A percentile compares a stretch with the other conserved stretches of the same genome.
Conservation (phyloP, 2,329 filamentous ascomycete genomes). For the Fusarium musae region DNA sequence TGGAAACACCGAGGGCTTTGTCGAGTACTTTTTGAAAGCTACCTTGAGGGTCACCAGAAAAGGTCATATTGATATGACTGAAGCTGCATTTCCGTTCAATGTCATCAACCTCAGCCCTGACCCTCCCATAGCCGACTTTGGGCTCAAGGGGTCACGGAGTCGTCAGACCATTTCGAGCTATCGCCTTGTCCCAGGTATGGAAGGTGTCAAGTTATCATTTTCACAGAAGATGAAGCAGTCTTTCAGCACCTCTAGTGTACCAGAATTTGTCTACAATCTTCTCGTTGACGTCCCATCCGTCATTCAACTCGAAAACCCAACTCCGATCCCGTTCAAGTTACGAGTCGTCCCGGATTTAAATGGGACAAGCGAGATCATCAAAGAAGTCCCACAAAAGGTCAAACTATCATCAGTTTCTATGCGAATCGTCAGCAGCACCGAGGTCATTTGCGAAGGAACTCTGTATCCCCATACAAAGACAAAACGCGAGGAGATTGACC, state of each 20-base stretch:
- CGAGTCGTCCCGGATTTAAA: slow-evolving; percentile 24
- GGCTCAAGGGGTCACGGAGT: background rate
- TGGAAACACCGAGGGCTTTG: slow-evolving; percentile 6
- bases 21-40: slow-evolving; percentile 52
- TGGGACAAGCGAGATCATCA: slow-evolving; percentile 36
- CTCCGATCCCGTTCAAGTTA: slow-evolving; percentile 42
- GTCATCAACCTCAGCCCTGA: slow-evolving; percentile 17
- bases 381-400: slow-evolving; percentile 24
- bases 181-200: slow-evolving; percentile 49
- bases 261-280: slow-evolving; percentile 44
- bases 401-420: slow-evolving; percentile 31
- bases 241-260: slow-evolving; percentile 52
- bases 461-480: background rate
- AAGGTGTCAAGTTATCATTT: slow-evolving; percentile 45
- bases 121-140: slow-evolving; percentile 34
- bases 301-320: slow-evolving; percentile 47
- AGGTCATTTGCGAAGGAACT: slow-evolving; percentile 13
- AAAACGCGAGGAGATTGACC: background rate
- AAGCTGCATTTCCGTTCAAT: slow-evolving; percentile 41
- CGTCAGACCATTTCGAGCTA: slow-evolving; percentile 32
- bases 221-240: slow-evolving; percentile 50
- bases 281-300: slow-evolving; percentile 43
- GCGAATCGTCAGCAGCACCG: slow-evolving; percentile 1
- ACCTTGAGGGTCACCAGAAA: slow-evolving; percentile 25
- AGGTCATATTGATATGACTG: background rate